A percentile compares a stretch with the other conserved stretches of the same genome.
Conservation (phyloP, 2,329 filamentous ascomycete species). For the Fusarium siculi region DNA sequence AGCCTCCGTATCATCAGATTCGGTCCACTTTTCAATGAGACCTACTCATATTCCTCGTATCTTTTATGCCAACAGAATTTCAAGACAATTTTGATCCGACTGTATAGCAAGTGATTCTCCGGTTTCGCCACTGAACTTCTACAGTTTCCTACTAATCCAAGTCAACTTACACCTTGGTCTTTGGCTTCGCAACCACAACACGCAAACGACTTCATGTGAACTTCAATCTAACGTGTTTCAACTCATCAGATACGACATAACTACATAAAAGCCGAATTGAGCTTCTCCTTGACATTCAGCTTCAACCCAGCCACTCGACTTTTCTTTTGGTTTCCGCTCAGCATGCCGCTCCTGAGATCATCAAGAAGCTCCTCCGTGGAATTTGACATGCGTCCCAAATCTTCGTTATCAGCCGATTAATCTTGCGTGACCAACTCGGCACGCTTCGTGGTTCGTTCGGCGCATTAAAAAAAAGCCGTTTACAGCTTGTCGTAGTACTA, state of each 20-base stretch:
- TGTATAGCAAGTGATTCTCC: neutral
- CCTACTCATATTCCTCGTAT: neutral
- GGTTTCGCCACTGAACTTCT: neutral
- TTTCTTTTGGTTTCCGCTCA: conserved; percentile 50
- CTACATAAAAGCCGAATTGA: conserved; percentile 55
- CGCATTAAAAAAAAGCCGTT: conserved; percentile 56
- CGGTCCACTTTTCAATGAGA: neutral
- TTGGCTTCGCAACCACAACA: neutral
- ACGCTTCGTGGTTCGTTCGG: conserved; percentile 59
- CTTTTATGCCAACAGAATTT: neutral
- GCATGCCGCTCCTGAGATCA: conserved; percentile 43
- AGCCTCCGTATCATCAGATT: neutral
- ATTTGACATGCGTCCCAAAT: conserved; percentile 45
- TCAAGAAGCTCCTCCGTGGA: conserved; percentile 42
- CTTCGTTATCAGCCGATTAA: conserved; percentile 53
- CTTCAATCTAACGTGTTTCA: conserved; percentile 52
- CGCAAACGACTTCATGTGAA: conserved; percentile 18
- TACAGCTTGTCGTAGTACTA: conserved; percentile 99
- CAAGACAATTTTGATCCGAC: neutral
- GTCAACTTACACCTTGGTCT: neutral
- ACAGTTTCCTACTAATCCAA: neutral
- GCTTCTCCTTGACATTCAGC: conserved; percentile 52
- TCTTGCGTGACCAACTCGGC: conserved; percentile 55
- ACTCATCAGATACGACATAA: conserved; percentile 56
- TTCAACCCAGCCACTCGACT: conserved; percentile 50